Conservation (phyloP, 2,329 filamentous ascomycete species). For the Fusarium aywerte region DNA sequence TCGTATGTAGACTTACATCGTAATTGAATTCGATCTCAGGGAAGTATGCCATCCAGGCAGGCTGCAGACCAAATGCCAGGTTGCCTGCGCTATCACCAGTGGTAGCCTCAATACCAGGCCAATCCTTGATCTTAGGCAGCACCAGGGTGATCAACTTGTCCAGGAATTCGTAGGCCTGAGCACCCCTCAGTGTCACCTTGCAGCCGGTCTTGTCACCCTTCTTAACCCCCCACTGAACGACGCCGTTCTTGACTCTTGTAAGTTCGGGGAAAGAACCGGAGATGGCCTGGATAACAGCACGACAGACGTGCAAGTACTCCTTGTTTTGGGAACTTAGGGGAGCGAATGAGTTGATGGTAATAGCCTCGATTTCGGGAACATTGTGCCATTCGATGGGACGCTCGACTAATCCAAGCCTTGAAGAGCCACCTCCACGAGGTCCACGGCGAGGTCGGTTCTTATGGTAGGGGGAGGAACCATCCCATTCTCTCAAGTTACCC, state of each 20-base stretch:
- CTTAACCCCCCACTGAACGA: conserved; percentile 79
- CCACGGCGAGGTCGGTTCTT: conserved; percentile 87
- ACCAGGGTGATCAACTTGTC: conserved; percentile 92
- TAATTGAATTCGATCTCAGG: conserved; percentile 96
- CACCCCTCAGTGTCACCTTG: conserved; percentile 80
- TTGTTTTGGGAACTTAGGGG: conserved; percentile 77
- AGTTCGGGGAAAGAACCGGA: conserved; percentile 78
- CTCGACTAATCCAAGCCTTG: conserved; percentile 77
- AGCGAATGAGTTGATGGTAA: conserved; percentile 82
- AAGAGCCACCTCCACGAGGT: conserved; percentile 76
- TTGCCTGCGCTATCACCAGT: conserved; percentile 92
- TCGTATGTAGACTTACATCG: conserved; percentile 71
- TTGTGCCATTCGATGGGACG: conserved; percentile 82
- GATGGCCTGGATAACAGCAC: conserved; percentile 86
- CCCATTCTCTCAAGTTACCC: conserved; percentile 84
- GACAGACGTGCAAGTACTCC: conserved; percentile 81
- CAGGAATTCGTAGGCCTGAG: conserved; percentile 88
- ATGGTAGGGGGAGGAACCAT: conserved; percentile 92
- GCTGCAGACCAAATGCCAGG: conserved; percentile 81
- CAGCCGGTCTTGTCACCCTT: conserved; percentile 77
- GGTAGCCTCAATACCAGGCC: conserved; percentile 72
- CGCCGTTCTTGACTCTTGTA: conserved; percentile 75
- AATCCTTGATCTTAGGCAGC: conserved; percentile 95
- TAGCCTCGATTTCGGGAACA: conserved; percentile 81
- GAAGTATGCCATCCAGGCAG: conserved; percentile 82